Percentiles rank a stretch among this genome's conserved stretches.
Conservation (phyloP, 805 yeast species). For the Teunomyces funiuensis region DNA sequence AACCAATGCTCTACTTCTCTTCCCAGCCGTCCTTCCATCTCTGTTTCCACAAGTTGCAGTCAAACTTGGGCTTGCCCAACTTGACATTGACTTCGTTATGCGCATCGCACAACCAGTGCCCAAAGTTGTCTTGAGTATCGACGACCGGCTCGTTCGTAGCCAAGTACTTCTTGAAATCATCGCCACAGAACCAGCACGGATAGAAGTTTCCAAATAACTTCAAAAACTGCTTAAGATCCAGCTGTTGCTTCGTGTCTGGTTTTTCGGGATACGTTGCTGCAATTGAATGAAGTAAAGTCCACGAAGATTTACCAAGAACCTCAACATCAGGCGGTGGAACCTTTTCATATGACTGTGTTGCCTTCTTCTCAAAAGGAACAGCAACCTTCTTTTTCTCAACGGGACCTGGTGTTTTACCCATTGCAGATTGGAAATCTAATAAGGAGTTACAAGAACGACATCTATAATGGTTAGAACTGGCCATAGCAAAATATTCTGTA, state of each 20-base stretch:
- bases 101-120: constrained; percentile 91
- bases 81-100: constrained; percentile 91
- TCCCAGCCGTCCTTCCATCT: constrained; percentile 98
- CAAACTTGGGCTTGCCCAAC: constrained; percentile 81
- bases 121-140: constrained; percentile 71
- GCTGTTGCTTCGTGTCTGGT: constrained; percentile 62
- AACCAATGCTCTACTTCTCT: background rate
- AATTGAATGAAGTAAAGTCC: constrained; percentile 88
- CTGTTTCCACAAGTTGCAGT: constrained; percentile 86
- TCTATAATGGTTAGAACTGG: constrained; percentile 26
- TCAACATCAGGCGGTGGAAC: constrained; percentile 88
- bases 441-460: constrained; percentile 89
- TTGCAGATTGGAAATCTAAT: constrained; percentile 72
- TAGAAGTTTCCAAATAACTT: constrained; percentile 72
- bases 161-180: constrained; percentile 71
- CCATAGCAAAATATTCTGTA: background rate
- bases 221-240: constrained; percentile 70
- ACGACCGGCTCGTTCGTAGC: constrained; percentile 54
- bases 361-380: no score
- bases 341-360: no score
- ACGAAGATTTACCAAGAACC: constrained; percentile 77
- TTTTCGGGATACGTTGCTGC: constrained; percentile 84
- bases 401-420: constrained; percentile 19
- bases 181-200: constrained; percentile 94
- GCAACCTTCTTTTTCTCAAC: constrained; percentile 9